Evolutionary conservation across 2,329 filamentous ascomycete species (phyloP), one percentile per base, ranked within the genome.

Genomic region (Byssoonygena ceratinophila): DNA sequence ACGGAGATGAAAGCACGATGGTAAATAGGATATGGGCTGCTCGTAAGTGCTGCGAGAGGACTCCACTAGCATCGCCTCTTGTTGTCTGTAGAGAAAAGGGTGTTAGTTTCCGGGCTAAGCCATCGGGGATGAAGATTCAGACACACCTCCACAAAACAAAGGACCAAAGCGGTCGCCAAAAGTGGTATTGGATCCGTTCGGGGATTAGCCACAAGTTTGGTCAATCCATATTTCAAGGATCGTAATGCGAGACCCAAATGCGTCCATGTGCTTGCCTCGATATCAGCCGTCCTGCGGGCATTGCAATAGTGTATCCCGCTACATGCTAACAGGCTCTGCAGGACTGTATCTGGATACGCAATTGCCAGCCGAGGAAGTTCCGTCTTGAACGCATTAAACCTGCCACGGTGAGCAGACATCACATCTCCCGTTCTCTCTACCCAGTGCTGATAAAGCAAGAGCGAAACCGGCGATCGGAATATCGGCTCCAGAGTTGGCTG

Each of bases 231-330:
- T 36, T 54, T 54, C 31, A 54, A 37, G 7, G 52, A 54, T 14
- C 52, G 27, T 23, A 54, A 46, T 20, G 52, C 52, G 20, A 54
- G 44, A 2, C 52, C 52, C 40, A 54, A 40, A 37, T 54, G 52
- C 6, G 52, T 50, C 46, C 46, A 54, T 3, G 52, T 50, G 31
- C 27, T 50, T 20, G 46, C 39, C 32, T 54, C 52, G 11, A 54
- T 39, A 11, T 54, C 52, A 5, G 40, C 18, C 12, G 37, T 50
- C 25, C 31, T 49, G 8, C 32, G 23, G 5, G 22, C 46, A n/a
- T 54, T 54, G 31, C 52, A 49, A 37, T 54, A 54, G 43, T 54
- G 52, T 34, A 54, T 50, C n/a, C 52, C 52, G 20, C 52, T 54
- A 36, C 52, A 54, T 9, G 52, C 52, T 4, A 54, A 32, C 2